Conservation (phyloP, 1,284 basidiomycete genomes). For the Inonotus hispidus region DNA sequence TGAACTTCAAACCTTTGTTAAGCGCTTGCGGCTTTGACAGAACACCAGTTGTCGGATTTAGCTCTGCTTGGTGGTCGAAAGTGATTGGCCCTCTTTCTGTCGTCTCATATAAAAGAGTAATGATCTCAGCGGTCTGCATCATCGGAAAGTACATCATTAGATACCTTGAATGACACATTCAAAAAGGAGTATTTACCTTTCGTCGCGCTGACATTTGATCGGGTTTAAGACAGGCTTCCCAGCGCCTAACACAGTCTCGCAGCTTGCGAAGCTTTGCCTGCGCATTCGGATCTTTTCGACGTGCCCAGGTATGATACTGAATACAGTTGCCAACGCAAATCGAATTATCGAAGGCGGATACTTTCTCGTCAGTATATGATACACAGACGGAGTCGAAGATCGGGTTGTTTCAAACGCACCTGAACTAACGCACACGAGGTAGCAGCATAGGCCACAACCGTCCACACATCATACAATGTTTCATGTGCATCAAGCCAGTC, state of each 20-base stretch:
- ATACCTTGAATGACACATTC: not conserved
- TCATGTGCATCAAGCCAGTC: conserved; percentile 88
- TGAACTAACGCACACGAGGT: conserved; percentile 88
- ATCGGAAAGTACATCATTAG: conserved; percentile 19
- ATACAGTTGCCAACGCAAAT: not conserved
- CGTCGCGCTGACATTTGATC: conserved; percentile 90
- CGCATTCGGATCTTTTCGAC: conserved; percentile 72
- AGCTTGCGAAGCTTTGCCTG: conserved; percentile 72
- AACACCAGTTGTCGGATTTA: conserved; percentile 74
- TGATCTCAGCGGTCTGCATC: conserved; percentile 84
- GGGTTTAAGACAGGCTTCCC: conserved; percentile 74
- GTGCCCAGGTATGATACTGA: conserved; percentile 90
- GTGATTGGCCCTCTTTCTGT: conserved; percentile 71
- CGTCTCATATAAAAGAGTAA: conserved; percentile 86
- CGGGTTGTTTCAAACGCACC: conserved; percentile 40
- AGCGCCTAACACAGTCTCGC: conserved; percentile 76
- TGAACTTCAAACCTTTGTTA: conserved; percentile 57
- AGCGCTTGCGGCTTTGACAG: conserved; percentile 43
- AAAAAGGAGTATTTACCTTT: conserved; percentile 52
- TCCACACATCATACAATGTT: conserved; percentile 78
- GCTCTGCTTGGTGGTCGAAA: conserved; percentile 48
- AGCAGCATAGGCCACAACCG: conserved; percentile 82
- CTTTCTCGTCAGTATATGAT: conserved; percentile 10
- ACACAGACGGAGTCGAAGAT: conserved; percentile 5
- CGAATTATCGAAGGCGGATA: not conserved